Base-by-base conservation (phyloP, 1,139 yeast species). In the Candida dubliniensis region DNA sequence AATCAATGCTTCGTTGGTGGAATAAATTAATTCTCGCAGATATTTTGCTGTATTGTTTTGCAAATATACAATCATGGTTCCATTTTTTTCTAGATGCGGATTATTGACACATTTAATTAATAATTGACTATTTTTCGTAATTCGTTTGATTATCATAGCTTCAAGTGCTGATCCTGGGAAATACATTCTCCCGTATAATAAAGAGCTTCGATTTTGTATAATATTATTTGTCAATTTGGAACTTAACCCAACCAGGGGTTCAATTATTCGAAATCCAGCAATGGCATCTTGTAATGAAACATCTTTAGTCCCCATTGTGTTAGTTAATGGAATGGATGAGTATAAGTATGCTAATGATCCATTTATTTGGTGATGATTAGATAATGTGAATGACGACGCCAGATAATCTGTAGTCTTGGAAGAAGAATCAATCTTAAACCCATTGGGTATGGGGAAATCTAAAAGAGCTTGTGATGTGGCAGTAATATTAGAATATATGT, bases 161-260 rank as follows among this genome's bases (percentile, higher is more conserved):
- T 93, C 99, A 7, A 95, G 67, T 4, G 88, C 84, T 18, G 89
- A 82, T 1, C 90, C 87, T 0, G 99, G 99, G 51, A 93, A 82
- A 57, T 85, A 87, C 81, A 95, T 80, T 49, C 95, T 72, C 0
- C 98, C 99, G 59, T 89, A 93, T 18, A 71, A 33, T 34, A 23
- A 35, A 11, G 40, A 29, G 51, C 29, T 73, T 30, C 40, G 41
- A 37, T 36, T 34, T 25, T 36, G 12, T 11, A 23, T 8, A 11
- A 34, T 36, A 12, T 35, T 29, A 41, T 31, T 40, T 6, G 10
- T 23, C 3, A 23, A 27, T 31, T 34, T 33, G 4, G 25, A 15
- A 36, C 26, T 37, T 12, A 42, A 31, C 38, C 34, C 40, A 29
- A 34, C 42, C 31, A 40, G 35, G 7, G 86, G 84, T 38, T 81